Evolutionary conservation across 1,284 basidiomycete genomes (phyloP).

Genomic region (Somion occarium): DNA sequence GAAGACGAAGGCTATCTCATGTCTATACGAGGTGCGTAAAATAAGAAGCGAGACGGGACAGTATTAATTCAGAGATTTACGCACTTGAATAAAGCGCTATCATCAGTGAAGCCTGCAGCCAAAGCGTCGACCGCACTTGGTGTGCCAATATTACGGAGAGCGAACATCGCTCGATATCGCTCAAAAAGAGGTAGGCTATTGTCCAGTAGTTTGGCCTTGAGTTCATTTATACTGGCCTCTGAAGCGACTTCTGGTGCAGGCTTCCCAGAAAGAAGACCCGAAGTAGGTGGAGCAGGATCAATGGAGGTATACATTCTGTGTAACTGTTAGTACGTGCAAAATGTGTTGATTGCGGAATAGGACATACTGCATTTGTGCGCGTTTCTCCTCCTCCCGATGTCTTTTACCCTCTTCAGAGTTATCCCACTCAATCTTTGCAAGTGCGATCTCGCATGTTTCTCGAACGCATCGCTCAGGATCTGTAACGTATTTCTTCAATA

Average conservation of each 20-base stretch:
- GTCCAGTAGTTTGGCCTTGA: slow-evolving; percentile 69
- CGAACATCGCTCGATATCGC: slow-evolving; percentile 98
- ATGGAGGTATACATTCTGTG: slow-evolving; percentile 78
- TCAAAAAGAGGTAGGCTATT: slow-evolving; percentile 77
- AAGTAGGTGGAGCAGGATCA: slow-evolving; percentile 89
- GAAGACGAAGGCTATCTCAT: slow-evolving; percentile 98
- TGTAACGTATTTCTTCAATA: slow-evolving; percentile 70
- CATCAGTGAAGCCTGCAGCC: slow-evolving; percentile 83
- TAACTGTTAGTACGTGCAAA: no score
- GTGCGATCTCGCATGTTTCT: slow-evolving; percentile 97
- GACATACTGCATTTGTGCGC: slow-evolving; percentile 20
- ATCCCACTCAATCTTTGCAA: slow-evolving; percentile 94
- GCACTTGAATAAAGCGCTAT: slow-evolving; percentile 89
- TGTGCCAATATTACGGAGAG: slow-evolving; percentile 86
- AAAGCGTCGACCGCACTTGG: slow-evolving; percentile 84
- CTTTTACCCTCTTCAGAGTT: slow-evolving; percentile 67
- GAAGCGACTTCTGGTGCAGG: slow-evolving; percentile 45
- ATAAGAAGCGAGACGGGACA: background rate
- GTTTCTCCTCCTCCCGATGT: slow-evolving; percentile 32
- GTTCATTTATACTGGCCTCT: slow-evolving; percentile 45
- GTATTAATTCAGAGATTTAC: slow-evolving; percentile 25
- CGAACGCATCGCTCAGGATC: slow-evolving; percentile 81
- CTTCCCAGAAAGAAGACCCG: slow-evolving; percentile 50
- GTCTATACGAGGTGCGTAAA: slow-evolving; percentile 44
- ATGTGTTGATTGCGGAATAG: no score